Base-by-base conservation (phyloP, 2,329 filamentous ascomycete species). In the Madurella mycetomatis region DNA sequence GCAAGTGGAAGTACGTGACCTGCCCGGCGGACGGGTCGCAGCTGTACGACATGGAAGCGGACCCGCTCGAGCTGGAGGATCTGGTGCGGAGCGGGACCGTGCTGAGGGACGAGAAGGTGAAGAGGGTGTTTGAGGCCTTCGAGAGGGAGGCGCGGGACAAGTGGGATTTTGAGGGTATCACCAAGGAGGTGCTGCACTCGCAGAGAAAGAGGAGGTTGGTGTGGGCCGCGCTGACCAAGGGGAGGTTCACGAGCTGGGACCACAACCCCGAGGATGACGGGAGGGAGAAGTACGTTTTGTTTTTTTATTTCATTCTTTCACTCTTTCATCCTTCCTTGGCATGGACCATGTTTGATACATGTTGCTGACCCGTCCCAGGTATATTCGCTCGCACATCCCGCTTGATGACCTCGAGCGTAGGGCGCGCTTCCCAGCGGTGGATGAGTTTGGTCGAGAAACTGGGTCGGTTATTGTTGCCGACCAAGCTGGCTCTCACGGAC, bases 1-100 rank as follows among this genome's bases (percentile, higher is more conserved):
- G 90, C 9, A 79, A 81, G 45, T 96, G 90, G 90, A 96, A 96
- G 76, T 96, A 91, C 70, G 84, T 94, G 60, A 90, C 83, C 59
- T 96, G 90, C 65, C 85, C 91, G 7, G 86, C 85, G 18, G 92
- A 96, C 67, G 85, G 87, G 32, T 85, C 88, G 31, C 90, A 94
- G 73, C 81, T 96, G 12, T 96, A 84, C 77, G 88, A 96, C 71
- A 77, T 96, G 7, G 76, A 78, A 43, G 71, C 76, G 17, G 92
- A 96, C 65, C 90, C 90, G 0, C 73, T 84, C 34, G 90, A 96
- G 73, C 71, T 90, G n/a, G 74, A 79, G 60, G 92, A 95, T 70
- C 74, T 95, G 49, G 83, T 75, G n/a, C 73, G 74, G 48, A 69
- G 48, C 41, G 58, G 51, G 46, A 40, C 25, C n/a, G 58, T 39